Evolutionary conservation across 495 filamentous ascomycete genomes (phyloP), one percentile per base, ranked within the genome.

Genomic region (Talaromyces borbonicus): DNA sequence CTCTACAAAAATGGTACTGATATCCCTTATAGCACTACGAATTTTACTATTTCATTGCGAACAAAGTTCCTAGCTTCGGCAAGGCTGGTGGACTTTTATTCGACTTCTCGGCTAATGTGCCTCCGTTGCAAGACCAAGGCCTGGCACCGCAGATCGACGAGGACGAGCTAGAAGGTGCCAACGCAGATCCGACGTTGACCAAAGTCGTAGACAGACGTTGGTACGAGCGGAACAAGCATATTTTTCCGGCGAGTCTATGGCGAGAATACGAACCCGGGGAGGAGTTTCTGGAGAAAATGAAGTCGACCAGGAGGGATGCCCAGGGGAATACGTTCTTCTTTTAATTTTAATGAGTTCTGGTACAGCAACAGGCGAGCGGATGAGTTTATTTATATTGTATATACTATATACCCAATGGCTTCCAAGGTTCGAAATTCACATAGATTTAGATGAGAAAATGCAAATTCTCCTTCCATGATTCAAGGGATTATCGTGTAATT

Each of bases 171-270:
- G 89, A 95, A 68, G 90, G 89, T 7, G 74, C 62, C 14, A 72
- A 75, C 25, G 86, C 93, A 45, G 90, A 97, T 49, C 79, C 87
- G 0, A 77, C 77, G 3, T 70, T 86, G 47, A 98, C 92, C 19
- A 97, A 95, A 61, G 92, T 97, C 6, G 92, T 98, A 2, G 92
- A 98, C 66, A 74, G 92, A 36, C 67, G 92, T 47, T 98, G 92
- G 92, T 98, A 96, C 58, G 87, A 95, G 67, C 74, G 81, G 52
- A 94, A 97, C 60, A 98, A 97, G 60, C 92, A 98, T 53, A 96
- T 97, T 38, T 97, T 89, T 62, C 92, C 92, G 0, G 92, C 90
- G 5, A 95, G 85, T 59, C 73, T 92, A 12, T 98, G 92, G 92
- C 87, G 89, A 48, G 85, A 94, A 49, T 98, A 94, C 63, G 90